phyloP scores from a whole-genome alignment of 2,329 filamentous ascomycete species.

The Cordyceps cicadae region DNA sequence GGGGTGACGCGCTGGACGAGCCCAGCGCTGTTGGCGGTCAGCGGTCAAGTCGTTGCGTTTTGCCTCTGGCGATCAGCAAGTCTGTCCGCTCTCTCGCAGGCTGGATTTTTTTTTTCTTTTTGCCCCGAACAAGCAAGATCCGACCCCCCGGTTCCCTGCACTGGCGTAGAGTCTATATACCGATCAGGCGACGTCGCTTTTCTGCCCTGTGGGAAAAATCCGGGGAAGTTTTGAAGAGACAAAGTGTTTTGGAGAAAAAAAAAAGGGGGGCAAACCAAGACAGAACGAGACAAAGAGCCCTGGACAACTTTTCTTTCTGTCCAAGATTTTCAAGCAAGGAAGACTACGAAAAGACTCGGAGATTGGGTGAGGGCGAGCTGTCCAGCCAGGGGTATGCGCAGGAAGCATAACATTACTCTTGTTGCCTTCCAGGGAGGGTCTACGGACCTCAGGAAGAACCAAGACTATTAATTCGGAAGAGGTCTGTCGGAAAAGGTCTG shows the following conservation, averaged over 20 bases:
- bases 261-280: neutral
- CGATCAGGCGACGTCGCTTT: neutral
- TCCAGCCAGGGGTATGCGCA: neutral
- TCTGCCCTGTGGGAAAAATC: neutral
- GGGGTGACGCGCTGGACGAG: neutral
- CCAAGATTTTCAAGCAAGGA: too few species aligned
- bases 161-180: neutral
- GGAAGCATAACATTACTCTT: neutral
- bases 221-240: constrained; percentile 8
- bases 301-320: neutral
- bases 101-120: neutral
- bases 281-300: neutral
- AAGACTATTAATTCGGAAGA: neutral
- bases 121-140: neutral
- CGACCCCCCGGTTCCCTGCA: neutral
- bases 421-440: neutral
- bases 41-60: neutral
- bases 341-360: neutral
- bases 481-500: neutral
- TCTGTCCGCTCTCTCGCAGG: neutral
- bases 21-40: neutral
- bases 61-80: constrained; percentile 5
- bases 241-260: neutral
- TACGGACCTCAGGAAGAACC: neutral
- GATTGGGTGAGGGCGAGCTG: neutral